Evolutionary conservation across 305 asterid species (phyloP).

Genomic region (Petunia hybrid): DNA sequence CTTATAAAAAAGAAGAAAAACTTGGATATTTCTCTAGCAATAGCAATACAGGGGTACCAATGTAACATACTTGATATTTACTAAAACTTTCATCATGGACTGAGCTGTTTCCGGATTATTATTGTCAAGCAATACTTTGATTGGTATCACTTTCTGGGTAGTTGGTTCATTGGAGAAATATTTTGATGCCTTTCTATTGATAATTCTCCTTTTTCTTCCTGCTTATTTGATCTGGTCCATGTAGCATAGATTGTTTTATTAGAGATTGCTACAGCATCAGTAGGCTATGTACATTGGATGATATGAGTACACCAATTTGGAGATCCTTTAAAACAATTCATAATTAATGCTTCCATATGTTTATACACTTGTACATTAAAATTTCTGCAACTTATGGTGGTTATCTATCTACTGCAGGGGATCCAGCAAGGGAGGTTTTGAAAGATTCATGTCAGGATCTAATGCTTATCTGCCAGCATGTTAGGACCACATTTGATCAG

Average conservation of each 20-base stretch:
- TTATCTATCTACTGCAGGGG: conserved; percentile 49
- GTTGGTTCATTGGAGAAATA: neutral
- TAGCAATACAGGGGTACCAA: neutral
- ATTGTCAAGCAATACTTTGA: neutral
- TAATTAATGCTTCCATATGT: neutral
- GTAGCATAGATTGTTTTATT: neutral
- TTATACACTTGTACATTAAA: neutral
- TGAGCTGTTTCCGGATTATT: neutral
- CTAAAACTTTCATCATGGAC: neutral
- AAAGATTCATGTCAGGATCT: conserved; percentile 70
- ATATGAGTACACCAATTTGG: neutral
- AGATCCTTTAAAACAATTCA: neutral
- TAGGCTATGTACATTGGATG: neutral
- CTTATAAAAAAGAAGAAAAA: too few species aligned
- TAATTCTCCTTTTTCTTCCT: neutral
- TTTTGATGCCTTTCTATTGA: neutral
- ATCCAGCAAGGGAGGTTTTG: conserved; percentile 67
- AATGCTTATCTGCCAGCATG: conserved; percentile 63
- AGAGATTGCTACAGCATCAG: neutral
- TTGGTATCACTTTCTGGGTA: neutral
- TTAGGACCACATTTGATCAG: conserved; percentile 59
- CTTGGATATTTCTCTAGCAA: neutral
- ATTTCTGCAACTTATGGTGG: neutral
- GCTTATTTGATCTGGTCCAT: conserved; percentile 3
- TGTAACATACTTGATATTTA: neutral